Evolutionary conservation across 108 stramenopile genomes (phyloP).

Genomic region (Nannochloropsis gaditana): DNA sequence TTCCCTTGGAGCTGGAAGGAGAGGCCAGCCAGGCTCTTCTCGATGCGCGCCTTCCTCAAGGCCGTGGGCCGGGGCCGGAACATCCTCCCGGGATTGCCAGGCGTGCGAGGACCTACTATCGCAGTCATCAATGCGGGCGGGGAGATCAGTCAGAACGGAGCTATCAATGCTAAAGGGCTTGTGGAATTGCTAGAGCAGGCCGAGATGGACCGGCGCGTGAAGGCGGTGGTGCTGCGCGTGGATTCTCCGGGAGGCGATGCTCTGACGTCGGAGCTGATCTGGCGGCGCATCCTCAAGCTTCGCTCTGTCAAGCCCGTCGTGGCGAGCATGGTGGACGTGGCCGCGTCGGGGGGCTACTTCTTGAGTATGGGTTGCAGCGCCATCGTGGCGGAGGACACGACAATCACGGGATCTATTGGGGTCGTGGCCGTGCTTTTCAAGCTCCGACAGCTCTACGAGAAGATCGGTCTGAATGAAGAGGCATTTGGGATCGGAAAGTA

Average conservation of each 20-base stretch:
- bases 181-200: not conserved
- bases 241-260: conserved; percentile 51
- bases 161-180: not conserved
- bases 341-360: conserved; percentile 51
- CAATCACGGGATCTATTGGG: conserved; percentile 52
- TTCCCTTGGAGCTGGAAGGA: not conserved
- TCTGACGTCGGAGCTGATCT: conserved; percentile 47
- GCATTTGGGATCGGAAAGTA: conserved; percentile 48
- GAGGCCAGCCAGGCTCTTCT: conserved; percentile 26
- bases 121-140: not conserved
- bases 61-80: not conserved
- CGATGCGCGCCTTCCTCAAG: conserved; percentile 22
- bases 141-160: not conserved
- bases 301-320: conserved; percentile 45
- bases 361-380: conserved; percentile 50
- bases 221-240: conserved; percentile 45
- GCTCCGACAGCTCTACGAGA: conserved; percentile 29
- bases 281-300: conserved; percentile 41
- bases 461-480: conserved; percentile 41
- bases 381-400: conserved; percentile 49
- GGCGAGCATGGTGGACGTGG: conserved; percentile 47
- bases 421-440: conserved; percentile 42
- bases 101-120: not conserved
- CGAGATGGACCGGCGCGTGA: conserved; percentile 20
- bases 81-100: conserved; percentile 11